These are phyloP conservation scores for Omphalea diandra DNA, from an alignment of 441 rosid species.

Conservation along the genomic window DNA sequence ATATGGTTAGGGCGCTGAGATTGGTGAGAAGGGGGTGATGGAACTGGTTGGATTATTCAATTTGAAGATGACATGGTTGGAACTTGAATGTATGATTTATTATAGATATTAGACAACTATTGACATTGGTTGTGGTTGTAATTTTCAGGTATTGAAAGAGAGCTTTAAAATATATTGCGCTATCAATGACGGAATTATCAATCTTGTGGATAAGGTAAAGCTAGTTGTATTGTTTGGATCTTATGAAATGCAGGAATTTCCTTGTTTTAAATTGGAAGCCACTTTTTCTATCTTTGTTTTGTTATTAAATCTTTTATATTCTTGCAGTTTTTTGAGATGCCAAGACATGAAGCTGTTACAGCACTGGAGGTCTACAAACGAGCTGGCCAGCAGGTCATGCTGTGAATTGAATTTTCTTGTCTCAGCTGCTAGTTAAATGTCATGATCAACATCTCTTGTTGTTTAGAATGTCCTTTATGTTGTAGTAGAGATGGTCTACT, in stretches of 20 bases:
- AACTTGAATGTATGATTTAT: conserved; percentile 12
- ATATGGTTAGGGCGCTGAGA: background rate
- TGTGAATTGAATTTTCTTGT: background rate
- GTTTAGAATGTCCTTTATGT: background rate
- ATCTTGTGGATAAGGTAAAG: conserved; percentile 96
- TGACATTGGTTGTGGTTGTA: conserved; percentile 23
- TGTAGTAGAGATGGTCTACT: background rate
- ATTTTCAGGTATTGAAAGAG: conserved; percentile 88
- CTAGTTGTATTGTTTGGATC: conserved; percentile 12
- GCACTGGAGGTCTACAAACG: conserved; percentile 92
- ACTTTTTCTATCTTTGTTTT: conserved; percentile 9
- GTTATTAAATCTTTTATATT: conserved; percentile 16
- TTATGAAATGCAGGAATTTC: conserved; percentile 9
- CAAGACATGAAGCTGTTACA: conserved; percentile 91
- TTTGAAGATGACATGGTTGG: background rate
- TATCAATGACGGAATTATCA: conserved; percentile 95
- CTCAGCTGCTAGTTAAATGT: conserved; percentile 2
- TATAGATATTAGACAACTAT: background rate
- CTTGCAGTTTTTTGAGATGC: conserved; percentile 98
- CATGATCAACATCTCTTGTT: conserved; percentile 4
- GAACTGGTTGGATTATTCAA: background rate
- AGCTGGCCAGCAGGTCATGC: conserved; percentile 93
- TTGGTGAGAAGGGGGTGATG: background rate
- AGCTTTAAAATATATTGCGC: conserved; percentile 95
- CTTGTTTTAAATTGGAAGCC: conserved; percentile 2